Evolutionary conservation across 768 basidiomycete genomes (phyloP).

Genomic region (Phylloporus sp.): DNA sequence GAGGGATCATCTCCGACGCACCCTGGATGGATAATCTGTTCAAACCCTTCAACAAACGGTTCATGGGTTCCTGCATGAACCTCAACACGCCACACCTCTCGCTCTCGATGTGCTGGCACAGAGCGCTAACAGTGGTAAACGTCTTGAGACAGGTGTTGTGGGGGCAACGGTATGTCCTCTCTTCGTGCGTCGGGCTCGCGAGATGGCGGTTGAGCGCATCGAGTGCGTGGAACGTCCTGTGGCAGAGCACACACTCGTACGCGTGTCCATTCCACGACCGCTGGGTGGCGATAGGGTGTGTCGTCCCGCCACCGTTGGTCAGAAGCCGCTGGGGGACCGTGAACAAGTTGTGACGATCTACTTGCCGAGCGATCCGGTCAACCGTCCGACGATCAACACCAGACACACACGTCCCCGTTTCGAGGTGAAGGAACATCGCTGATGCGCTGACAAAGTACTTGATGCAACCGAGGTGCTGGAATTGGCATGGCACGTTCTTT

Average conservation of each 20-base stretch:
- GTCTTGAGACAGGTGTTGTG: slow-evolving; percentile 37
- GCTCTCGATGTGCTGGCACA: slow-evolving; percentile 64
- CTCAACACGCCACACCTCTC: slow-evolving; percentile 51
- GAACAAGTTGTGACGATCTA: slow-evolving; percentile 48
- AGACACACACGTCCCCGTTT: slow-evolving; percentile 54
- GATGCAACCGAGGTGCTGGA: slow-evolving; percentile 38
- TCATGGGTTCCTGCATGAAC: slow-evolving; percentile 45
- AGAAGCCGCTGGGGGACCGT: slow-evolving; percentile 55
- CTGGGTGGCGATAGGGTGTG: slow-evolving; percentile 30
- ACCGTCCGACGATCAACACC: slow-evolving; percentile 40
- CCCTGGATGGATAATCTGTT: slow-evolving; percentile 12
- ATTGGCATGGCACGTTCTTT: slow-evolving; percentile 35
- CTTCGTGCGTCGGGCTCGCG: slow-evolving; percentile 55
- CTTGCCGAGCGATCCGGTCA: slow-evolving; percentile 33
- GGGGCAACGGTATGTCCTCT: slow-evolving; percentile 55
- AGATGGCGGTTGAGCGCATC: slow-evolving; percentile 57
- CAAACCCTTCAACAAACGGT: slow-evolving; percentile 27
- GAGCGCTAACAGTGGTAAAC: slow-evolving; percentile 52
- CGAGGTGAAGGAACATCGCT: slow-evolving; percentile 60
- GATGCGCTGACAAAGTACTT: slow-evolving; percentile 47
- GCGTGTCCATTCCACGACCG: slow-evolving; percentile 39
- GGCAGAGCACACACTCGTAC: slow-evolving; percentile 68
- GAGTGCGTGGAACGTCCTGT: slow-evolving; percentile 39
- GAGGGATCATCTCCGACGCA: slow-evolving; percentile 2
- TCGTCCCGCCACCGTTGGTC: slow-evolving; percentile 18